Evolutionary conservation across 768 basidiomycete species (phyloP).

Genomic region (Plicaturopsis crispa): DNA sequence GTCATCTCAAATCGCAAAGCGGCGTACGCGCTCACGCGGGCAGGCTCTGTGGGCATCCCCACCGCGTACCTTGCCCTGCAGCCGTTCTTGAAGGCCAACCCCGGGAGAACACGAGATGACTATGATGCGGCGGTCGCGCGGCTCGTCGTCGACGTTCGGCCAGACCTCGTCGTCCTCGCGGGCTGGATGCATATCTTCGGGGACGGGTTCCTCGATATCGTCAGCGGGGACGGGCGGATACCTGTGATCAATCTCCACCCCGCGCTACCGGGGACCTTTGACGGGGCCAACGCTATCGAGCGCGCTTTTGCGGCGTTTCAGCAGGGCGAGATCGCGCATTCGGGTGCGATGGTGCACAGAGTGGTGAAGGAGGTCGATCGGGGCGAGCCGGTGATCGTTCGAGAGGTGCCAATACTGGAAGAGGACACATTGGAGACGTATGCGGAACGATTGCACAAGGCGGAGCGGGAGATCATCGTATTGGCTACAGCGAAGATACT

Average conservation of each 20-base stretch:
- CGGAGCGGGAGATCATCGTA: slow-evolving; percentile 91
- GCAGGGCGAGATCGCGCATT: slow-evolving; percentile 66
- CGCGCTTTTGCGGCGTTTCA: slow-evolving; percentile 86
- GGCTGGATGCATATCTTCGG: slow-evolving; percentile 98
- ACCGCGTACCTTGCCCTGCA: slow-evolving; percentile 80
- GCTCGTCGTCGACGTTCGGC: slow-evolving; percentile 51
- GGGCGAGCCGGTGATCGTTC: slow-evolving; percentile 80
- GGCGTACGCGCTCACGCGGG: slow-evolving; percentile 82
- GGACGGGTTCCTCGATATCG: slow-evolving; percentile 66
- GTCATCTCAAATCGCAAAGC: slow-evolving; percentile 91
- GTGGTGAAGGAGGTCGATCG: slow-evolving; percentile 92
- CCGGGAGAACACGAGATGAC: slow-evolving; percentile 68
- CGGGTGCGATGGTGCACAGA: slow-evolving; percentile 90
- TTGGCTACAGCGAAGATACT: slow-evolving; percentile 71
- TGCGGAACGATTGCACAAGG: slow-evolving; percentile 68
- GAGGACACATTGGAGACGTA: slow-evolving; percentile 70
- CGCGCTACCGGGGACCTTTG: slow-evolving; percentile 90
- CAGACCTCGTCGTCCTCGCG: slow-evolving; percentile 89
- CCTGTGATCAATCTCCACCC: slow-evolving; percentile 97
- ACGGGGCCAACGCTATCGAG: slow-evolving; percentile 87
- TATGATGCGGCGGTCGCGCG: slow-evolving; percentile 81
- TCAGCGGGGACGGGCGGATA: slow-evolving; percentile 42
- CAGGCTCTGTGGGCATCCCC: slow-evolving; percentile 67
- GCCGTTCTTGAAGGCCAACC: slow-evolving; percentile 69
- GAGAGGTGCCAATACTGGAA: slow-evolving; percentile 62